Evolutionary conservation across 192 early-diverging fungal genomes (phyloP).

Genomic region (Spizellomyces sp.): DNA sequence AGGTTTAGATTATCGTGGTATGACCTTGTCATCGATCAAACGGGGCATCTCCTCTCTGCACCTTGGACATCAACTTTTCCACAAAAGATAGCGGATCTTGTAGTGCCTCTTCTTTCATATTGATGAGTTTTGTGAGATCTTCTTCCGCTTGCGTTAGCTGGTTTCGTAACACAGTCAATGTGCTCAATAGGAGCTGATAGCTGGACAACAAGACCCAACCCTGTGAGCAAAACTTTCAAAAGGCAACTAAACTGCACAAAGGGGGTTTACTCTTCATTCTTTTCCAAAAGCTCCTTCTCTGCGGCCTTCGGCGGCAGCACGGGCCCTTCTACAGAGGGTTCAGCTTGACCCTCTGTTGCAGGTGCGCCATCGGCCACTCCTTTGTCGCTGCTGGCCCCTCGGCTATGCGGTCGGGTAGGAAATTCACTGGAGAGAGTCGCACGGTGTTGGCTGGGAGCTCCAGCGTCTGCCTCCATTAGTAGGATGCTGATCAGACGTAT

Average conservation of each 20-base stretch:
- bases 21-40: not conserved
- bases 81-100: conserved; percentile 19
- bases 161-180: conserved; percentile 17
- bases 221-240: not conserved
- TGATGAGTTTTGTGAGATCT: conserved; percentile 7
- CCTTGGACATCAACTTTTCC: conserved; percentile 16
- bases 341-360: too few species aligned
- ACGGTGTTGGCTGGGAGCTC: too few species aligned
- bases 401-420: too few species aligned
- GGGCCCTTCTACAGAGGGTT: not conserved
- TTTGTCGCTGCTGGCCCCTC: too few species aligned
- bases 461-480: too few species aligned
- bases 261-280: conserved; percentile 16
- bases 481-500: too few species aligned
- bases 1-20: not conserved
- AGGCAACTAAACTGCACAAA: not conserved
- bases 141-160: conserved; percentile 23
- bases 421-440: too few species aligned
- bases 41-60: conserved; percentile 1
- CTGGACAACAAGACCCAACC: not conserved
- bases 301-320: not conserved
- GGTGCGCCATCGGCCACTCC: too few species aligned
- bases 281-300: conserved; percentile 16
- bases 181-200: conserved; percentile 18
- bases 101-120: conserved; percentile 14